Base-by-base conservation (phyloP, 306 rosid species). In the Quercus cerris region DNA sequence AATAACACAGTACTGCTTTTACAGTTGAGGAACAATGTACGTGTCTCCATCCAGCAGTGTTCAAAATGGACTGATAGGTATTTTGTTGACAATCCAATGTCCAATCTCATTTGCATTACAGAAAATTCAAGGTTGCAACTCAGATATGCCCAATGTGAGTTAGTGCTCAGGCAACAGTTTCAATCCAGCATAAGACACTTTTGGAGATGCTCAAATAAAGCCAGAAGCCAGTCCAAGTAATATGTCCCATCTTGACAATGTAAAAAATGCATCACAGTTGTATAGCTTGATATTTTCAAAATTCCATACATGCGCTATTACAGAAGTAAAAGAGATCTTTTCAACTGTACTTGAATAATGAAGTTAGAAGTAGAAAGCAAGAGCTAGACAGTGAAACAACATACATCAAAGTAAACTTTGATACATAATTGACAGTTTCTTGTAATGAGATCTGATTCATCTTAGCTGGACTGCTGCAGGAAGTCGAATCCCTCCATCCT, bases 31-130 rank as follows among this genome's bases (percentile, higher is more conserved):
- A 85, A 93, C 61, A 79, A 93, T 69, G 82, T 7, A 38, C 46
- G 3, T 86, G 81, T 89, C 82, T 91, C 99, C 97, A 94, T 68
- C 73, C 82, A 5, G 91, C 82, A 61, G 97, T 93, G 85, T 91
- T 93, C 85, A 93, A 75, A 83, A 87, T 77, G 52, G 84, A 64
- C 81, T 83, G 93, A 75, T 86, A 2, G 97, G 89, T 72, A 81
- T 73, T 46, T 86, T 84, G 76, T 91, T 81, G 64, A 93, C 80
- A 71, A 76, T 75, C 94, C 93, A 86, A 33, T 88, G 88, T 30
- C 62, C 30, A 61, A 11, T 2, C 35, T 11, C 25, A 38, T 18
- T 9, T 74, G 59, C 54, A 2, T 17, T 2, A 33, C 3, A 74
- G 8, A 64, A 35, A 12, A 35, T 35, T 17, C 15, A 52, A 71